phyloP scores from a whole-genome alignment of 495 filamentous ascomycete genomes.

The Penicillium pancosmium region DNA sequence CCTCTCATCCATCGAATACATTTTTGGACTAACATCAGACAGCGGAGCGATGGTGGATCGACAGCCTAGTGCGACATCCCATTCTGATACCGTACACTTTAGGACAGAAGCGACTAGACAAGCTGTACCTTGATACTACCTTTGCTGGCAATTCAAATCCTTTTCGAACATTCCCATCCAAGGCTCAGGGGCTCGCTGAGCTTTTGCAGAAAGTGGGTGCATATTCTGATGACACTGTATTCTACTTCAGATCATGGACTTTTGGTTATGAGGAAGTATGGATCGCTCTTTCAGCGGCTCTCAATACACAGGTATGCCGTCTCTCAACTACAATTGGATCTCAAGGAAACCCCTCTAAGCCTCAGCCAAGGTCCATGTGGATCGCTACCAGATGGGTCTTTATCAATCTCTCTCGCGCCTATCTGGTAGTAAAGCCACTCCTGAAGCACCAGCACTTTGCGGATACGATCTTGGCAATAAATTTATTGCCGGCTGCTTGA shows the following conservation, averaged over 20 bases:
- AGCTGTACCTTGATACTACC: conserved; percentile 87
- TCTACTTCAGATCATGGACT: conserved; percentile 90
- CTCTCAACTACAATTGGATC: background rate
- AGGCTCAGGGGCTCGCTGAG: conserved; percentile 74
- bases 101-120: conserved; percentile 68
- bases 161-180: conserved; percentile 55
- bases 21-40: conserved; percentile 12
- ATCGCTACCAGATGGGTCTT: conserved; percentile 74
- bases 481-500: conserved; percentile 29
- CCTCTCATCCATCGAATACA: background rate
- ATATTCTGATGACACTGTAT: conserved; percentile 76
- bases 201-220: conserved; percentile 66
- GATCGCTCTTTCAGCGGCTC: conserved; percentile 72
- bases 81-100: conserved; percentile 73
- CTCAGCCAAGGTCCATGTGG: conserved; percentile 69
- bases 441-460: conserved; percentile 67
- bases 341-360: background rate
- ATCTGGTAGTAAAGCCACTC: conserved; percentile 32
- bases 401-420: conserved; percentile 65
- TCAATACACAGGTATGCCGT: conserved; percentile 61
- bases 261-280: conserved; percentile 94
- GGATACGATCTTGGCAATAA: conserved; percentile 79
- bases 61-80: conserved; percentile 68
- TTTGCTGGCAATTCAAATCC: conserved; percentile 56
- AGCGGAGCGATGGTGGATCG: conserved; percentile 72